Percentiles rank a stretch among this genome's conserved stretches.
Conservation (phyloP, 2,329 filamentous ascomycete species). For the Penicillium olsonii region DNA sequence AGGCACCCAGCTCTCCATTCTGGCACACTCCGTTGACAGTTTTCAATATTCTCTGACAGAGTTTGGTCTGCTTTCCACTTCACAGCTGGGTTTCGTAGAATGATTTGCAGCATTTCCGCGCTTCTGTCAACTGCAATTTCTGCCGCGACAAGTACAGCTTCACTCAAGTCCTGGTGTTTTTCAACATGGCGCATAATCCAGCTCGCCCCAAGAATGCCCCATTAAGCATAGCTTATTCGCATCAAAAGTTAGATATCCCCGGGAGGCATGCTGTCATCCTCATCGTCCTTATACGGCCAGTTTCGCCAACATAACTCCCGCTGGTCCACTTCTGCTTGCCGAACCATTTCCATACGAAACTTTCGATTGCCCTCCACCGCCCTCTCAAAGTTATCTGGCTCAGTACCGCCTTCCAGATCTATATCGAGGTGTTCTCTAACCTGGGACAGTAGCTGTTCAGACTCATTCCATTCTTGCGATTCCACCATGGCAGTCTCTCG, state of each 20-base stretch:
- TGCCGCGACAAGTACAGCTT: no score
- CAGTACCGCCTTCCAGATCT: constrained; percentile 28
- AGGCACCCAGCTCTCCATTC: no score
- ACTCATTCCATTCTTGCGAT: constrained; percentile 29
- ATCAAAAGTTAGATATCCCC: constrained; percentile 5
- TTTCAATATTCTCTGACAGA: no score
- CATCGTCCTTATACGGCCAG: constrained; percentile 30
- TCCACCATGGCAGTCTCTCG: constrained; percentile 22
- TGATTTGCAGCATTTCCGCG: no score
- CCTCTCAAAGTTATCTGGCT: constrained; percentile 26
- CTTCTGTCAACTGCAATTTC: no score
- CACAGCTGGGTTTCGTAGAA: no score
- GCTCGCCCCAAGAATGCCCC: no score
- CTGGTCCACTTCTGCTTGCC: constrained; percentile 21
- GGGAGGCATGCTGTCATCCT: constrained; percentile 19
- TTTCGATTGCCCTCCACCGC: constrained; percentile 19
- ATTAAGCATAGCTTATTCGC: neutral
- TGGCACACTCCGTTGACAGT: no score
- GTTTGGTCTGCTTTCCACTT: no score
- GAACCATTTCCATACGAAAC: constrained; percentile 26
- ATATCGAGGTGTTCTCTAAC: constrained; percentile 26
- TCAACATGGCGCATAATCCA: no score
- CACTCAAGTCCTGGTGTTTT: no score
- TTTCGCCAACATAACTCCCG: constrained; percentile 27
- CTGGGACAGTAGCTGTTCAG: constrained; percentile 21